phyloP scores from a whole-genome alignment of 2,329 filamentous ascomycete species.

The Xylariaceae sp. region DNA sequence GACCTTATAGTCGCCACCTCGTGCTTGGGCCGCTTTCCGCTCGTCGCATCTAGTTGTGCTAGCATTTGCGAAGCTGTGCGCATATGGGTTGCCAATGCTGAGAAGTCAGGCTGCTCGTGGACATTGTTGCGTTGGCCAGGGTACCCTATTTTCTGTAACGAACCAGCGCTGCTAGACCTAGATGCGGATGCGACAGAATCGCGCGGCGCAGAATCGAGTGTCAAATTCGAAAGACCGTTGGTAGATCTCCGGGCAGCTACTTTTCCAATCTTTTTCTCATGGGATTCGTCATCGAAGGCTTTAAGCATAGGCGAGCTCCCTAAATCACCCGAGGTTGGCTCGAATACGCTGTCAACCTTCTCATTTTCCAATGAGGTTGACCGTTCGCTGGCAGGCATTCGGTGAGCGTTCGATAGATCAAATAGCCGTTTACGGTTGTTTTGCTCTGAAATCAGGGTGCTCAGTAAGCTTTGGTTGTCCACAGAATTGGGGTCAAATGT shows the following conservation, averaged over 20 bases:
- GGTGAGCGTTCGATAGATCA: conserved; percentile 65
- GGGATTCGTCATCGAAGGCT: conserved; percentile 45
- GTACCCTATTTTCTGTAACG: conserved; percentile 57
- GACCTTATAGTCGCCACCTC: conserved; percentile 81
- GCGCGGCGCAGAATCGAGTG: conserved; percentile 61
- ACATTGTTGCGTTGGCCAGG: conserved; percentile 51
- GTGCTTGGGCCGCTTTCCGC: conserved; percentile 71
- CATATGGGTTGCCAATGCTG: conserved; percentile 81
- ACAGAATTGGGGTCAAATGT: conserved; percentile 71
- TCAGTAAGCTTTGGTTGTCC: conserved; percentile 65
- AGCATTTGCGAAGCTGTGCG: conserved; percentile 83
- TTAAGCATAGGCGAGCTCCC: conserved; percentile 68
- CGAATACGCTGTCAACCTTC: conserved; percentile 69
- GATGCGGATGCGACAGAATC: conserved; percentile 66
- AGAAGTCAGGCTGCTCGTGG: conserved; percentile 72
- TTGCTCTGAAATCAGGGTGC: conserved; percentile 54
- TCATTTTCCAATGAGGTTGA: conserved; percentile 39
- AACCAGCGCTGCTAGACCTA: conserved; percentile 62
- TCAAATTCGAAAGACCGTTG: conserved; percentile 27
- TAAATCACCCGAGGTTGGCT: conserved; percentile 74
- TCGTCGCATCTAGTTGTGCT: conserved; percentile 74
- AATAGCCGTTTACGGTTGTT: conserved; percentile 59
- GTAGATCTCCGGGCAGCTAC: conserved; percentile 23
- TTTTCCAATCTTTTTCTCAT: conserved; percentile 33
- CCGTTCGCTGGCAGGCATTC: conserved; percentile 40